Conservation (phyloP, 495 filamentous ascomycete species). For the Letharia columbiana region DNA sequence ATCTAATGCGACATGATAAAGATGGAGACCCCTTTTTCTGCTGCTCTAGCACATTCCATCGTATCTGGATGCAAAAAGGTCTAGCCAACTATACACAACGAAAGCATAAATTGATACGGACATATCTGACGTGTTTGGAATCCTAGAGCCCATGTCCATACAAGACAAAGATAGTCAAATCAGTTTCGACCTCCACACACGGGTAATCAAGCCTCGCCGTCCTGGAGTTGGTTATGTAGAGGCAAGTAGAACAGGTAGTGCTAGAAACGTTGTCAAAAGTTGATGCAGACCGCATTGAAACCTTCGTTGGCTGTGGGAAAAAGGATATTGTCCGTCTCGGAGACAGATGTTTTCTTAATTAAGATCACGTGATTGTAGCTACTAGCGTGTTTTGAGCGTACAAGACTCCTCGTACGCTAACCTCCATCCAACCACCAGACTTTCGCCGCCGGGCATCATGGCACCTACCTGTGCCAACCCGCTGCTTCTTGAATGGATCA, state of each 20-base stretch:
- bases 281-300: neutral
- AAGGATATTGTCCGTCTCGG: neutral
- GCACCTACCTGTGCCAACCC: conserved; percentile 54
- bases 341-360: neutral
- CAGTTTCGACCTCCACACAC: neutral
- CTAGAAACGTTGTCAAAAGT: neutral
- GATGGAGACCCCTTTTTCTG: neutral
- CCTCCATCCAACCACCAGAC: neutral
- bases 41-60: neutral
- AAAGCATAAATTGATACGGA: too few species aligned
- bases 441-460: neutral
- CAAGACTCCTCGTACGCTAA: too few species aligned
- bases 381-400: neutral
- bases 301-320: neutral
- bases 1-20: neutral
- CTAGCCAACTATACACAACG: too few species aligned
- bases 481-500: conserved; percentile 64
- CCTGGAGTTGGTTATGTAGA: neutral
- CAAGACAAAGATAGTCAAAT: neutral
- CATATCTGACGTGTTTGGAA: neutral
- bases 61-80: neutral
- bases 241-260: neutral
- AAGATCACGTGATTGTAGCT: neutral
- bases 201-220: neutral
- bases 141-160: too few species aligned